Percentiles rank a stretch among this genome's conserved stretches.
Conservation (phyloP, 2,329 filamentous ascomycete species). For the Monilinia laxa region DNA sequence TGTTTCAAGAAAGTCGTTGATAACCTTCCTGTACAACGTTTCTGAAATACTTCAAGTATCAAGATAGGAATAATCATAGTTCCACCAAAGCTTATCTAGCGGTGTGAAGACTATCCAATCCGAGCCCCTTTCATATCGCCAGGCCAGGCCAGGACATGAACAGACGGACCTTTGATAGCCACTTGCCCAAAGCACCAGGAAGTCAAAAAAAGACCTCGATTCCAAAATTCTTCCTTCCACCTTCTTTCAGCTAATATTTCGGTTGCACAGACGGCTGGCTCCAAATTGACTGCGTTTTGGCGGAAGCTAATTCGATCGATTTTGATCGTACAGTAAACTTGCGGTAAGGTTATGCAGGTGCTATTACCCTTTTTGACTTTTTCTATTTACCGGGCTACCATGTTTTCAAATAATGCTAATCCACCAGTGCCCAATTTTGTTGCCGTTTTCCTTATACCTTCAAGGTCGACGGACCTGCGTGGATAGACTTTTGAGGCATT, state of each 20-base stretch:
- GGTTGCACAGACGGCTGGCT: not conserved
- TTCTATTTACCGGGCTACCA: conserved; percentile 12
- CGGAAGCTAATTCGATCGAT: conserved; percentile 15
- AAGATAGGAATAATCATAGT: conserved; percentile 18
- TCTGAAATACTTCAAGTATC: conserved; percentile 18
- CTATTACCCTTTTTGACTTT: conserved; percentile 6
- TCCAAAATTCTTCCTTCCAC: conserved; percentile 8
- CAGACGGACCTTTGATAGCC: not conserved
- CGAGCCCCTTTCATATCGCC: conserved; percentile 19
- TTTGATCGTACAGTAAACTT: conserved; percentile 8
- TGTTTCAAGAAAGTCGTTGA: conserved; percentile 11
- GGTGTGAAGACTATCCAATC: conserved; percentile 20
- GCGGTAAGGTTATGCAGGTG: conserved; percentile 17
- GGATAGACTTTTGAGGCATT: conserved; percentile 20
- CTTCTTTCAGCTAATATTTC: not conserved
- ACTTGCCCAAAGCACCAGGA: conserved; percentile 8
- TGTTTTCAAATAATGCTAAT: conserved; percentile 2
- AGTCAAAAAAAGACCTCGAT: not conserved
- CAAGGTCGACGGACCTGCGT: conserved; percentile 13
- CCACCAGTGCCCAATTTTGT: conserved; percentile 14
- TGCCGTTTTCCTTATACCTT: conserved; percentile 14
- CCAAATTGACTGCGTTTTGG: conserved; percentile 5
- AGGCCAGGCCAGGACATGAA: conserved; percentile 10
- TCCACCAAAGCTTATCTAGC: conserved; percentile 24
- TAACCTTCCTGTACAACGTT: conserved; percentile 13